Evolutionary conservation across 2,329 filamentous ascomycete genomes (phyloP), one percentile per base, ranked within the genome.

Genomic region (Nemania sp.): DNA sequence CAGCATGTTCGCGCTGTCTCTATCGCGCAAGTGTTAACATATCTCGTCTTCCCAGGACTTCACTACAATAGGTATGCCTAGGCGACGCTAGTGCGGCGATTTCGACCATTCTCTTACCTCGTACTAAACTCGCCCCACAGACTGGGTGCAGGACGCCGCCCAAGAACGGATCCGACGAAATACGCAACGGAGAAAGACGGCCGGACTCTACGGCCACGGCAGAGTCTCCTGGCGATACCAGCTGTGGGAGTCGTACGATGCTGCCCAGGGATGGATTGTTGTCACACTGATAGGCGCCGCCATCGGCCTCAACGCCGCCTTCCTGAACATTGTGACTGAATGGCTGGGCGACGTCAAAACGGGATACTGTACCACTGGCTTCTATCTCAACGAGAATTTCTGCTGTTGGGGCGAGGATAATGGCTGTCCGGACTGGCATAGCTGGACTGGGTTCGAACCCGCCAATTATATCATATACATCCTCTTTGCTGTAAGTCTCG

Each of bases 81-180:
- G n/a, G n/a, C n/a, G n/a, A n/a, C n/a, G 69, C 61, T 57, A 68
- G 61, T 57, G 55, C 55, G 37, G 53, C 54, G 45, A 57, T 39
- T 14, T 41, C 54, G 52, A 42, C 33, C 6, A 49, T 45, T 33
- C 20, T 20, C 26, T 36, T 37, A 31, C 33, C 34, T 31, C 34
- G 45, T 65, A 68, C 71, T 78, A 66, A 77, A 64, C 57, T 43
- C 24, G 17, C 53, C 36, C 44, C 42, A 76, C 79, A 83, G 94
- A 99, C 73, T 99, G 94, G 94, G 93, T 99, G 0, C 93, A 99
- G 72, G 94, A 99, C 81, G 92, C 93, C 9, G 88, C 91, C 28
- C 88, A 92, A 60, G 94, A 97, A 71, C 90, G 96, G 70, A 78
- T 90, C 41, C 84, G 92, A 50, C 85, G 93, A 57, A 90, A 90